A percentile compares a stretch with the other conserved stretches of the same genome.
Conservation (phyloP, 2,329 filamentous ascomycete genomes). For the Colletotrichum lindemuthianum region DNA sequence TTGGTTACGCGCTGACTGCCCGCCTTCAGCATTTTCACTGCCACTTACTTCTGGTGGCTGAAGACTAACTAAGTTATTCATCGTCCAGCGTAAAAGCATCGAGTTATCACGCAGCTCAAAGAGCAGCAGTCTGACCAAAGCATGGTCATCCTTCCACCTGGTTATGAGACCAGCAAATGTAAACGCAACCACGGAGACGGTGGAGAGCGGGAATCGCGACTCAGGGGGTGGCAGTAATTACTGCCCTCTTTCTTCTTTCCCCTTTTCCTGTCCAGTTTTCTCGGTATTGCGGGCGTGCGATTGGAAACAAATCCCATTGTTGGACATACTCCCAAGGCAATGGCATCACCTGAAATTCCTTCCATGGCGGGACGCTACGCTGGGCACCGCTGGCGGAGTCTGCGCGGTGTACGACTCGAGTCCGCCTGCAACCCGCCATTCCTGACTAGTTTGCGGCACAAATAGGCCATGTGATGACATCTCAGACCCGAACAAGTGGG, state of each 20-base stretch:
- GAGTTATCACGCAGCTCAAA: no score
- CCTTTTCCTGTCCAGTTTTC: not conserved
- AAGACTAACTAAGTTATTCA: no score
- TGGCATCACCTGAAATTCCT: not conserved
- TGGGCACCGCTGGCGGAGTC: not conserved
- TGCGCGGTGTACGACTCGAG: constrained; percentile 26
- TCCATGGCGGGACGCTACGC: no score
- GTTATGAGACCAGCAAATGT: not conserved
- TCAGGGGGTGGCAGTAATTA: not conserved
- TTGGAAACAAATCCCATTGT: constrained; percentile 11
- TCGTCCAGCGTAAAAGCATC: no score
- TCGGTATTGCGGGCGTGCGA: constrained; percentile 6
- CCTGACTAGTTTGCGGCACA: constrained; percentile 30
- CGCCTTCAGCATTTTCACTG: no score
- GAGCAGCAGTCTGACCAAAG: no score
- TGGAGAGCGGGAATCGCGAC: constrained; percentile 7
- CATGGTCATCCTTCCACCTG: no score
- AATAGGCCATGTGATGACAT: constrained; percentile 33
- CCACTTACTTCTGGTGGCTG: no score
- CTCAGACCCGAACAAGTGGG: constrained; percentile 34
- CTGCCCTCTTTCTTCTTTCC: not conserved
- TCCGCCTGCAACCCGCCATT: constrained; percentile 22
- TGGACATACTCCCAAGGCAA: constrained; percentile 1
- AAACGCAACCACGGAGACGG: not conserved
- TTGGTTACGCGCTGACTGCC: not conserved